Evolutionary conservation across 176 grass and related monocot species (phyloP).

Genomic region (Elaeis guineensis): DNA sequence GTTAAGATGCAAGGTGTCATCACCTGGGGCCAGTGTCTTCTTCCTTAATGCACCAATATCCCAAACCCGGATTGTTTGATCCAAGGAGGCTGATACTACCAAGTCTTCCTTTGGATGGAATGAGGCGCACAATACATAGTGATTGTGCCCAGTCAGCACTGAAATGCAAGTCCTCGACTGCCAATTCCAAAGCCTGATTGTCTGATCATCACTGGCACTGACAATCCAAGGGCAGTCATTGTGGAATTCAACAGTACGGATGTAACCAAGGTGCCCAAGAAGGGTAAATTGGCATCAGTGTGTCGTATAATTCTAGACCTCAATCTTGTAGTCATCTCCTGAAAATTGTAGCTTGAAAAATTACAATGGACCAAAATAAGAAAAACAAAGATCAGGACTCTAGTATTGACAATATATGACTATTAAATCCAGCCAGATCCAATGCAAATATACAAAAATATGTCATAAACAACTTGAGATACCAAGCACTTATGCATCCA

Average conservation of each 20-base stretch:
- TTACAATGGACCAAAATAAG: not conserved
- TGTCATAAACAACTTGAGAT: too few relatives aligned
- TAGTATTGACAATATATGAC: too few relatives aligned
- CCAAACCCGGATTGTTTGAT: conserved; percentile 86
- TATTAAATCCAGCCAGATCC: too few relatives aligned
- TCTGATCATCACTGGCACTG: conserved; percentile 80
- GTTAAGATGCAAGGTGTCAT: conserved; percentile 55
- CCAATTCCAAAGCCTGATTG: conserved; percentile 91
- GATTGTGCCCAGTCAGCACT: conserved; percentile 75
- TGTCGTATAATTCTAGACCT: conserved; percentile 91
- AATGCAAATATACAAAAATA: too few relatives aligned
- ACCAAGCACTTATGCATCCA: too few relatives aligned
- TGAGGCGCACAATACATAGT: conserved; percentile 91
- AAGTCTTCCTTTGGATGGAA: conserved; percentile 92
- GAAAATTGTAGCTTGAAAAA: not conserved
- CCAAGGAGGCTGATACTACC: conserved; percentile 74
- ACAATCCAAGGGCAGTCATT: conserved; percentile 73
- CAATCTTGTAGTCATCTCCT: conserved; percentile 93
- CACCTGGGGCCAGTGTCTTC: conserved; percentile 51
- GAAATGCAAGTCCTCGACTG: conserved; percentile 73
- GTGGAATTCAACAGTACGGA: conserved; percentile 87
- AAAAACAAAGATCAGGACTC: not conserved
- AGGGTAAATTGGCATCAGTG: conserved; percentile 88
- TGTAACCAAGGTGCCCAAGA: conserved; percentile 83
- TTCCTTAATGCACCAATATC: conserved; percentile 71